phyloP scores from a whole-genome alignment of 2,329 filamentous ascomycete species.

The Herpotrichia juniperi region DNA sequence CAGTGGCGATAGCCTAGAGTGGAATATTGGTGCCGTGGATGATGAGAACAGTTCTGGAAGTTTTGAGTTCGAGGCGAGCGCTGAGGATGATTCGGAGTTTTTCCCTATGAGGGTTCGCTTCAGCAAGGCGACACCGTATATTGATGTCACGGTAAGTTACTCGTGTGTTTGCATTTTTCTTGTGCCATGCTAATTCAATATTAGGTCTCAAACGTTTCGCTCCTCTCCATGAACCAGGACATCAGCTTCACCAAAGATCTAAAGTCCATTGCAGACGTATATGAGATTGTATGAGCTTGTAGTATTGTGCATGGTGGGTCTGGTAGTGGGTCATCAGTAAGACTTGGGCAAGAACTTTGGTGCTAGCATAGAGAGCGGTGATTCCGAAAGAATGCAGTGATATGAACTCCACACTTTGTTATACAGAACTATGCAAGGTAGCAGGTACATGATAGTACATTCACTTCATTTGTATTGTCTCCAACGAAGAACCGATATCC shows the following conservation, averaged over 20 bases:
- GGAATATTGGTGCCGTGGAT: conserved; percentile 87
- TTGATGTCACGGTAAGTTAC: conserved; percentile 87
- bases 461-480: too few species aligned
- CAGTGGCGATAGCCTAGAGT: conserved; percentile 89
- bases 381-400: conserved; percentile 2
- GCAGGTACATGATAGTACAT: too few species aligned
- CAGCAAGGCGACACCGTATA: conserved; percentile 81
- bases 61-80: conserved; percentile 94
- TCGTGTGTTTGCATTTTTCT: neutral
- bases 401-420: too few species aligned
- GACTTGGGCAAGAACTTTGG: neutral
- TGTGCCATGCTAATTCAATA: conserved; percentile 27
- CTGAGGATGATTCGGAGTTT: conserved; percentile 88
- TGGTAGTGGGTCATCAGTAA: neutral
- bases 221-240: conserved; percentile 77
- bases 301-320: too few species aligned
- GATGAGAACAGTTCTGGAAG: conserved; percentile 81
- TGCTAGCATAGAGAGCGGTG: conserved; percentile 1
- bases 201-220: conserved; percentile 70
- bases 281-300: conserved; percentile 69
- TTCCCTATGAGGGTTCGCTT: conserved; percentile 97
- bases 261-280: conserved; percentile 77
- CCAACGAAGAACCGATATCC: too few species aligned
- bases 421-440: too few species aligned
- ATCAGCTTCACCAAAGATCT: conserved; percentile 84